Evolutionary conservation across 495 filamentous ascomycete genomes (phyloP), one percentile per base, ranked within the genome.

Genomic region (Penicillium argentinense): DNA sequence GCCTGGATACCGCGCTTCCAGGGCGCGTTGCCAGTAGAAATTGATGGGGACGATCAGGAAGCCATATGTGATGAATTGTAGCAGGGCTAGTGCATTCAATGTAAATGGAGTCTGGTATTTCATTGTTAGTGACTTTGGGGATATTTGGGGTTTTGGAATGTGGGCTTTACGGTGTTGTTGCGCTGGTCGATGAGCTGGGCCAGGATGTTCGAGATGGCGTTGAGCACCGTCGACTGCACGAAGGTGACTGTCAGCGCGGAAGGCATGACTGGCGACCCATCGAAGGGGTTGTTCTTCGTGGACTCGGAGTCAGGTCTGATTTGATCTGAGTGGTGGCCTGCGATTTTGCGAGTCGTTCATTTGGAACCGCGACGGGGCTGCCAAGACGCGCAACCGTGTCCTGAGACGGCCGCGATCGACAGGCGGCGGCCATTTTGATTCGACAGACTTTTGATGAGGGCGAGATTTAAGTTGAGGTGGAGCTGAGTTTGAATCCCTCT

Each of bases 41-140:
- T 97, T 97, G 16, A 87, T 85, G 3, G 93, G 92, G 12, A 85
- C 83, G 57, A 78, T 86, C 39, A 97, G 52, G 21, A 89, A 61
- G 38, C 83, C 76, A 71, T 85, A 97, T 38, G 89, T 59, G 45
- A 87, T 61, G 67, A 95, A 97, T 62, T 91, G 87, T 54, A 91
- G 65, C 38, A 95, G 66, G 1, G 85, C 81, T 9, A 73, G 59
- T 45, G 64, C 70, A 68, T 90, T 79, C 47, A 95, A 47, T 18
- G 55, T 59, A 27, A 73, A 71, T 22, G 74, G 66, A 5, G 27
- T 42, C 60, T 63, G 24, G 6, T 24, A 17, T 37, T 11, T 18
- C 24, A 29, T 14, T 17, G 11, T 14, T 28, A 33, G 14, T 29
- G 24, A 18, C 11, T 30, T 23, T 29, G n/a, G n/a, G n/a, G n/a